Percentiles rank a stretch among this genome's conserved stretches.
These are phyloP conservation scores for Theobroma grandiflorum DNA, from an alignment of 441 rosid genomes.

Conservation along the genomic window DNA sequence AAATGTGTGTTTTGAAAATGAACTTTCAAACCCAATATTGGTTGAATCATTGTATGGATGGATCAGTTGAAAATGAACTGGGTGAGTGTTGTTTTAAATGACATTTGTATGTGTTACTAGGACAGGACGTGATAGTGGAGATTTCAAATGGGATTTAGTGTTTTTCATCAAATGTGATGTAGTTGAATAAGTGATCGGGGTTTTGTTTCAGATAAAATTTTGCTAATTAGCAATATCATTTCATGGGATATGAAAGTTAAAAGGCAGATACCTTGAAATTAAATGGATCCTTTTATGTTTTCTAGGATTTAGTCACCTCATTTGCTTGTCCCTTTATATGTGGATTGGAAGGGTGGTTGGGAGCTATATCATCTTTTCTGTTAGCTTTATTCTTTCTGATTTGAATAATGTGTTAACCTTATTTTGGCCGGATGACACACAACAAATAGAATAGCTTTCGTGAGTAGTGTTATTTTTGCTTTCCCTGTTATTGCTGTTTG, in stretches of 20 bases:
- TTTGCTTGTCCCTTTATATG: not conserved
- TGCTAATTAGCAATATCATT: no score
- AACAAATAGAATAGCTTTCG: no score
- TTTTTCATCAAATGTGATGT: not conserved
- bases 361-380: not conserved
- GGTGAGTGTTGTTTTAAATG: not conserved
- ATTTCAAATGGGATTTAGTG: slow-evolving; percentile 2
- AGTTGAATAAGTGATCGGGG: no score
- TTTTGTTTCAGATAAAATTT: no score
- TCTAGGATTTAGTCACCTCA: not conserved
- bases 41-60: not conserved
- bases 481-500: no score
- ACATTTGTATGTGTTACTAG: not conserved
- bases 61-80: not conserved
- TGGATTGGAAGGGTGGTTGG: not conserved
- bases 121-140: not conserved
- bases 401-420: not conserved
- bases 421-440: no score
- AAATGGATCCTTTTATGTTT: no score
- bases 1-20: not conserved
- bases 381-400: not conserved
- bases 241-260: no score
- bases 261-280: no score
- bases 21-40: not conserved
- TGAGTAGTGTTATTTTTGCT: no score